phyloP scores from a whole-genome alignment of 345 rosid species.

The Capsella bursapastoris region DNA sequence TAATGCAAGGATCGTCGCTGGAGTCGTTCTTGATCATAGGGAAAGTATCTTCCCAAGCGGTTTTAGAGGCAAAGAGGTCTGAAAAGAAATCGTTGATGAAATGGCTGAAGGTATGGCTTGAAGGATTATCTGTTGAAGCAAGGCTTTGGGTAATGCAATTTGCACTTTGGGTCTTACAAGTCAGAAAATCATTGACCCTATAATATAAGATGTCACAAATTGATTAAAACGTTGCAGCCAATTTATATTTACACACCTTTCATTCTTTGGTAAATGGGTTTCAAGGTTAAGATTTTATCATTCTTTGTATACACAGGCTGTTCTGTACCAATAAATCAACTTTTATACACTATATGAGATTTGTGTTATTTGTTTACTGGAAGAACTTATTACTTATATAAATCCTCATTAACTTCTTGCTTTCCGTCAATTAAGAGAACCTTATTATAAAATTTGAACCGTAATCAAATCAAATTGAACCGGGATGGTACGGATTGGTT shows the following conservation, averaged over 20 bases:
- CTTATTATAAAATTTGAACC: not conserved
- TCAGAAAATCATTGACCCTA: constrained; percentile 60
- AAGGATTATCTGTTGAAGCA: constrained; percentile 64
- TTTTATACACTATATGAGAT: not conserved
- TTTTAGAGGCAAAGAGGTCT: constrained; percentile 71
- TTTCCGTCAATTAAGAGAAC: no score
- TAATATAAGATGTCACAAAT: constrained; percentile 21
- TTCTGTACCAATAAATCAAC: constrained; percentile 27
- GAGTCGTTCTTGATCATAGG: constrained; percentile 83
- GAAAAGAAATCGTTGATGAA: constrained; percentile 59
- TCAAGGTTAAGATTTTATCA: constrained; percentile 26
- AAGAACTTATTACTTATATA: no score
- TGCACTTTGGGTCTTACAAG: constrained; percentile 66
- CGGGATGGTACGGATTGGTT: not conserved
- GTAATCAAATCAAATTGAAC: not conserved
- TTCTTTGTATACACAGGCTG: constrained; percentile 34
- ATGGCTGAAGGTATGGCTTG: constrained; percentile 63
- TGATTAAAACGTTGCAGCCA: constrained; percentile 9
- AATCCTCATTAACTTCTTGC: no score
- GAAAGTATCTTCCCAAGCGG: constrained; percentile 81
- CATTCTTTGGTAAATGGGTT: constrained; percentile 34
- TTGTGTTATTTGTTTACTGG: no score
- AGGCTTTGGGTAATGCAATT: constrained; percentile 72
- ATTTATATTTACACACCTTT: constrained; percentile 2
- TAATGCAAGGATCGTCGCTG: constrained; percentile 78